Evolutionary conservation across 1,139 yeast genomes (phyloP).

Genomic region (Diutina scorzettiae): DNA sequence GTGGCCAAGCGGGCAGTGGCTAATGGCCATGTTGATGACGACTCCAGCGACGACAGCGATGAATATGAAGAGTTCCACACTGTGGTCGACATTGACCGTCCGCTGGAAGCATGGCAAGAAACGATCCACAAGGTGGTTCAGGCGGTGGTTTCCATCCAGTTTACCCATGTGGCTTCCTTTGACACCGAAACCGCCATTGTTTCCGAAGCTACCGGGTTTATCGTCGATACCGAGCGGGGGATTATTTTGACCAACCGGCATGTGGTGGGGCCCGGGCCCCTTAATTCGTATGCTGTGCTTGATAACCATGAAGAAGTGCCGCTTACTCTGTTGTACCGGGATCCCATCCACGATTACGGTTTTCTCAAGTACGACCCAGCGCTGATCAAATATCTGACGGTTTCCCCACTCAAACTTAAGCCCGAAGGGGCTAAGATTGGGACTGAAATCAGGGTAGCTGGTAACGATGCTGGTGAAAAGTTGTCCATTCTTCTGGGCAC

Average conservation of each 20-base stretch:
- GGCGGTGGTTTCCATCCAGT: conserved; percentile 82
- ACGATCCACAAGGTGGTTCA: conserved; percentile 77
- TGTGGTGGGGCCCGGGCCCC: conserved; percentile 93
- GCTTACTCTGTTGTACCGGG: conserved; percentile 72
- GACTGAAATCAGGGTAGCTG: conserved; percentile 85
- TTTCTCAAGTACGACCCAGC: conserved; percentile 65
- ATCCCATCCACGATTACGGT: conserved; percentile 81
- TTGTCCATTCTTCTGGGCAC: conserved; percentile 81
- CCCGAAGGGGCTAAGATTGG: conserved; percentile 87
- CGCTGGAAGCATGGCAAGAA: conserved; percentile 46
- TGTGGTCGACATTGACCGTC: neutral
- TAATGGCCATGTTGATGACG: neutral
- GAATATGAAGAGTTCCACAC: neutral
- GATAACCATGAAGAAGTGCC: conserved; percentile 93
- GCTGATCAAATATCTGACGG: conserved; percentile 60
- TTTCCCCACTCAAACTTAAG: conserved; percentile 51
- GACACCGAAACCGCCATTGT: conserved; percentile 78
- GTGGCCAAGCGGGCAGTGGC: neutral
- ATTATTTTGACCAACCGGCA: conserved; percentile 85
- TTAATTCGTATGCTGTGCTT: conserved; percentile 80
- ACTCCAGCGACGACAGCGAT: neutral
- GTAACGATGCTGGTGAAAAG: conserved; percentile 95
- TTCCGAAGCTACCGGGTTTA: conserved; percentile 90
- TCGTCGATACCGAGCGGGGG: conserved; percentile 77
- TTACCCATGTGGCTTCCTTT: conserved; percentile 74